Base-by-base conservation (phyloP, 2,329 filamentous ascomycete genomes). In the Neonectria neomacrospora region DNA sequence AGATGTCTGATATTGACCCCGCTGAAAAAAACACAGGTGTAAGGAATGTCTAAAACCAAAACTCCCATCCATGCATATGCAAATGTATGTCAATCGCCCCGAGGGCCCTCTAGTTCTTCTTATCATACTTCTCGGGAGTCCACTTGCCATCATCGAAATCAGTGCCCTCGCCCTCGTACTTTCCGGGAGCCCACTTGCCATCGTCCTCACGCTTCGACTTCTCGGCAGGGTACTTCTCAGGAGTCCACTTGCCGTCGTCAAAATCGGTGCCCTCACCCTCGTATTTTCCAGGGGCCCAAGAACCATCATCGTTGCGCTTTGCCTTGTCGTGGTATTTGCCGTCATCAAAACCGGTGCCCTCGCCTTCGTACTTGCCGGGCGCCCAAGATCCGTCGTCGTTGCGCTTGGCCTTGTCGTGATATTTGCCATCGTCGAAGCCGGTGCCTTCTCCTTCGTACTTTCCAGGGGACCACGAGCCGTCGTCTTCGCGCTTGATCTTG, bases 361-460 rank as follows among this genome's bases (percentile, higher is more conserved):
- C 48, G 1, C 52, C 52, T 9, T n/a, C 50, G 14, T 63, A 63
- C 34, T 63, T 63, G n/a, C 51, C 60, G 20, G 60, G 60, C 7
- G 30, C 28, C 55, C 61, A 63, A 34, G 32, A 34, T 10, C 32
- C 41, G 12, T 48, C 56, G 3, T 47, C 44, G 18, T 61, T 34
- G 32, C 32, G 32, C 32, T 34, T 34, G 3, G 32, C 55, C 37
- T 61, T 61, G 12, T 20, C 66, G 9, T 54, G 63, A 16, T 61
- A 52, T 9, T 59, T 59, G 6, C 61, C 61, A 9, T 63, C 37
- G 9, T 63, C 61, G 3, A 42, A 28, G 0, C 39, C 42, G 16
- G 65, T 67, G 6, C 45, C 55, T 0, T 28, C 30, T 0, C 64
- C 64, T 9, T 66, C 65, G 14, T 67, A 67, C 42, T 67, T 66